Evolutionary conservation across 106 monocot genomes (phyloP), one percentile per base, ranked within the genome.

Genomic region (Phalaenopsis aphrodite): DNA sequence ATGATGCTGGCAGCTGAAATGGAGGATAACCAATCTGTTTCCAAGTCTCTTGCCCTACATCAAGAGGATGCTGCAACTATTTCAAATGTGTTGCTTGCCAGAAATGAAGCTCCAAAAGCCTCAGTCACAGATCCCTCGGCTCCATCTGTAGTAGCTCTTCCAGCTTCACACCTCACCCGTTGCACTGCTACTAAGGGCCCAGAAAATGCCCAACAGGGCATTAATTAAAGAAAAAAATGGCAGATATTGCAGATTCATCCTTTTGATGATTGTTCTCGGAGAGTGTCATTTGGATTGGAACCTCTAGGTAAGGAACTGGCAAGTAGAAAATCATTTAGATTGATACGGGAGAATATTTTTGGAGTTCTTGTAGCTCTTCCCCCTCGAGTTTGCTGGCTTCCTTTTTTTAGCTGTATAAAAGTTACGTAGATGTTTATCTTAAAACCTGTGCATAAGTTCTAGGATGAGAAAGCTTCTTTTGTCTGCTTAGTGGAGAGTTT

Each of bases 151-250:
- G 74, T 76, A 30, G 76, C 76, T 76, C 76, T 76, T 49, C 76
- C 49, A 52, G 24, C 18, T 23, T 55, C 75, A 0, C 88, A 84
- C 45, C 88, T 91, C 61, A 84, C 83, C 11, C 77, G 84, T 1
- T 91, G 91, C 72, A 91, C 56, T 64, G 15, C 79, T n/a, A 66
- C 23, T 1, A 87, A 81, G 36, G 72, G 77, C 43, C 18, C 74
- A 18, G 74, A 74, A 74, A 69, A 69, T 74, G 74, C 18, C 43
- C 17, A 45, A 2, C 41, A 74, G 41, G 42, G 17, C 43, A 19
- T 18, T 45, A 74, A 74, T 45, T 74, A 39, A 74, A 45, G 74
- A n/a, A n/a, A 4, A 19, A 78, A 79, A 36, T 15, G 18, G 21
- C 79, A 67, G 49, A 52, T 52, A 12, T 52, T 52, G 48, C 48